Base-by-base conservation (phyloP, 805 yeast genomes). In the Saccharomycopsis schoenii region DNA sequence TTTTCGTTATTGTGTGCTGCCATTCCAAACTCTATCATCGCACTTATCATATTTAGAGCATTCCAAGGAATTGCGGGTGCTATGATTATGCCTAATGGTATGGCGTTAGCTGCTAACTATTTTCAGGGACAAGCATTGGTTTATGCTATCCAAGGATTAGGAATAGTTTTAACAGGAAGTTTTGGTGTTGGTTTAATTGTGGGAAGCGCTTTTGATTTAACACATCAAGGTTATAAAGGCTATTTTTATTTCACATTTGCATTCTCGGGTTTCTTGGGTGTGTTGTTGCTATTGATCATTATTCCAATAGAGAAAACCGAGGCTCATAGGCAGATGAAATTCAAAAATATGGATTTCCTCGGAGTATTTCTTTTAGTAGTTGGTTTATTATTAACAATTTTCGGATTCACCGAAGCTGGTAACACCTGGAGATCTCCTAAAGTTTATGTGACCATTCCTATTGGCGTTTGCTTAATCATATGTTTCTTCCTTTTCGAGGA, bases 341-440 rank as follows among this genome's bases (percentile, higher is more conserved):
- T 70, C 14, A 67, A 63, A 58, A 64, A 74, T 61, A 57, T 78
- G 41, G 77, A 79, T 58, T 76, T 67, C 62, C 61, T 64, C n/a
- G 80, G 78, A 11, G 68, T 72, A 0, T 8, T 68, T 0, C 12
- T 73, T 14, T 61, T 77, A 12, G 73, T 78, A 21, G 57, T 66
- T 17, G 80, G 79, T 0, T 64, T 71, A 3, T 51, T 77, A 2
- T 65, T 79, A 42, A 63, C 77, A 1, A 77, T 78, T 34, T 69
- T 75, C 10, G 83, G 80, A 0, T 68, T 79, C 55, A 77, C 79
- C 0, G 76, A 77, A 64, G 80, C 79, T 24, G 81, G 81, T 25
- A 72, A 71, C 5, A 67, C 68, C 0, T 79, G 82, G 82, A 68
- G 68, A 2, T 60, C 70, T 1, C 76, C 81, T 1, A 66, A 69